Evolutionary conservation across 2,329 filamentous ascomycete genomes (phyloP).

Genomic region (Curvularia lunata): DNA sequence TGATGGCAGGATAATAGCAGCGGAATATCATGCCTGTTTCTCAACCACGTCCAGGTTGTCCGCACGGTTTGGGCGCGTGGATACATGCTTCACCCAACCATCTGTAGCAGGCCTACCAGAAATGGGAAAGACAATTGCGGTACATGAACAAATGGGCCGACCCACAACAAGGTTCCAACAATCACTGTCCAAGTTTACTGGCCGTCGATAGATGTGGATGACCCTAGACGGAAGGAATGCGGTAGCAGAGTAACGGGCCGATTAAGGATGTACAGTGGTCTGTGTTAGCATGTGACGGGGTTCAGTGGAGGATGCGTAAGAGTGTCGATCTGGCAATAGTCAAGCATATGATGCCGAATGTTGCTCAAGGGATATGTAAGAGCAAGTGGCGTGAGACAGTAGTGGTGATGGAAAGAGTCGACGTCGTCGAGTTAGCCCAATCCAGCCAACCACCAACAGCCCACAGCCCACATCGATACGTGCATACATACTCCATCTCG

Average conservation of each 20-base stretch:
- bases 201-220: neutral
- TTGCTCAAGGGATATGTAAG: neutral
- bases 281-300: neutral
- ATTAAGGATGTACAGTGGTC: neutral
- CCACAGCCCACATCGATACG: neutral
- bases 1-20: neutral
- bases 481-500: neutral
- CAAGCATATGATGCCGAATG: neutral
- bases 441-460: constrained; percentile 1
- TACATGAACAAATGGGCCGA: neutral
- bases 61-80: neutral
- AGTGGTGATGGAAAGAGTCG: neutral
- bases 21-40: neutral
- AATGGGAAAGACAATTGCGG: neutral
- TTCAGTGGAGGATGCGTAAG: neutral
- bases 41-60: neutral
- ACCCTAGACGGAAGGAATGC: neutral
- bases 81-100: neutral
- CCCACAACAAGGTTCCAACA: neutral
- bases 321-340: neutral
- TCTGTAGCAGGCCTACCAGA: neutral
- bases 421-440: neutral
- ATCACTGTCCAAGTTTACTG: neutral
- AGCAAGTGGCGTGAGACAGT: neutral
- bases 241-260: constrained; percentile 3